Evolutionary conservation across 2,329 filamentous ascomycete genomes (phyloP), one percentile per base, ranked within the genome.

Genomic region (Fusarium sororula): DNA sequence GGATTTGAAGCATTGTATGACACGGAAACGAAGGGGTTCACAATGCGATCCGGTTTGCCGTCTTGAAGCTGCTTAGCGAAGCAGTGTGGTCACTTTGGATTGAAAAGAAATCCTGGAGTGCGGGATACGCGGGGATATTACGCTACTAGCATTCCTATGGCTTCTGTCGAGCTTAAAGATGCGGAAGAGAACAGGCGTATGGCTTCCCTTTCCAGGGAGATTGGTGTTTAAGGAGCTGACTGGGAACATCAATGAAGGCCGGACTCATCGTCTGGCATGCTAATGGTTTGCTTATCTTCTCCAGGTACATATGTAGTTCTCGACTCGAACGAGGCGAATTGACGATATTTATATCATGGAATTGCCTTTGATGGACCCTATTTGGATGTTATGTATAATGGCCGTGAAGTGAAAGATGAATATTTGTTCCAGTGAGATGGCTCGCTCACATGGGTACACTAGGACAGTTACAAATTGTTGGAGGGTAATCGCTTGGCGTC

Each of bases 201-300:
- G 66, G 73, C 67, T 75, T 75, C 55, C 47, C 68, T 67, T 75
- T 77, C 63, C 50, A 61, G 63, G 66, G 70, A 66, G 68, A 68
- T 64, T 51, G 63, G 65, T 77, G 75, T 74, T 75, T 73, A 63
- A 48, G 73, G 67, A 63, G 60, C 69, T 63, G 69, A 51, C 57
- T 51, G 64, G 72, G 48, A 74, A 75, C 68, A 47, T 73, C 47
- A 50, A 47, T 26, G 65, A 61, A 70, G 60, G 50, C 62, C 51
- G 55, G 59, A 53, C 42, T 58, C 28, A 58, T 50, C 41, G 67
- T 47, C 55, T 73, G 66, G 61, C 66, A 75, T 70, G 73, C 61
- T 59, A 65, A 70, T 68, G 69, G 59, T 67, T 60, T 55, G 50
- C 47, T 70, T 75, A 53, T 66, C 63, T 70, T 57, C 59, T 45